Evolutionary conservation across 2,329 filamentous ascomycete species (phyloP), one percentile per base, ranked within the genome.

Genomic region (Diaporthe sp.): DNA sequence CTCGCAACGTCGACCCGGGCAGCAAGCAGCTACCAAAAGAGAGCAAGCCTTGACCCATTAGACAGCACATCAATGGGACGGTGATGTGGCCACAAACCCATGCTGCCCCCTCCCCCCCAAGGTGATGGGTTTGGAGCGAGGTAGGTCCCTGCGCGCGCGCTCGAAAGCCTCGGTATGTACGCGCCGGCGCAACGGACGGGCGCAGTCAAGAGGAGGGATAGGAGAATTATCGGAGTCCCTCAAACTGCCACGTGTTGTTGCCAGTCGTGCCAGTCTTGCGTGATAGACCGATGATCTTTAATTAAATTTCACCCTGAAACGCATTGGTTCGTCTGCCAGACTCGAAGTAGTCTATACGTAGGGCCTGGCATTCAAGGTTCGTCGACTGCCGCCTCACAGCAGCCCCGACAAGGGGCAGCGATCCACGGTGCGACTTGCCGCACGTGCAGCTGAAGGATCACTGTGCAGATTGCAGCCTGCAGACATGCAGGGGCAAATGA

Each of bases 401-500:
- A 71, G 44, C 55, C 25, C 35, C 17, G 50, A 59, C 51, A n/a
- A n/a, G 65, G 66, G 56, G 56, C 37, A 51, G 44, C 53, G 69
- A 71, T 63, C 56, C 69, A 71, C 69, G 47, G 56, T 51, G 56
- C 56, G 56, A 71, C 56, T 71, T 71, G 56, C 56, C 59, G 44
- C 56, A 66, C 30, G 30, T 66, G 63, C 63, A 51, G 44, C 63
- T 51, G 27, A 17, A 63, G 69, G 69, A 63, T 63, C 69, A 61
- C 69, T 61, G 44, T 71, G 69, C 69, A 71, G 56, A 71, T 71
- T 71, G 69, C 69, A 71, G 56, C 56, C 50, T 71, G 69, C 69
- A 63, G 69, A 58, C 35, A 63, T 71, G 69, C 69, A 71, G 69
- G 69, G 69, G 69, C 58, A 63, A 71, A 71, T 71, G 44, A 71